Conservation (phyloP, 108 stramenopile genomes). For the Skeletonema costatum region DNA sequence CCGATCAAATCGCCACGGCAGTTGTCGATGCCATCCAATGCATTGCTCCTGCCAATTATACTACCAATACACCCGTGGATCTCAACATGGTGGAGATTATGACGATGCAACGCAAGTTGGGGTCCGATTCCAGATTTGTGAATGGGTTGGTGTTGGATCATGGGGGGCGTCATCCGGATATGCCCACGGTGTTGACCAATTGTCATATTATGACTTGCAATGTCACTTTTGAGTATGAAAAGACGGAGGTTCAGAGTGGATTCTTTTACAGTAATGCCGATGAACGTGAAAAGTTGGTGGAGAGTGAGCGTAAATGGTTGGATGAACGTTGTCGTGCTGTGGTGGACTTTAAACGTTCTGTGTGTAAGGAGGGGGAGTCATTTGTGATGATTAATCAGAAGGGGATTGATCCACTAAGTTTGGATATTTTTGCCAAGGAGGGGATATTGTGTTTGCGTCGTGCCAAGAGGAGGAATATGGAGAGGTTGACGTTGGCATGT, state of each 20-base stretch:
- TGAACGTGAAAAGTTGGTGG: conserved; percentile 97
- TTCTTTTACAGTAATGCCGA: conserved; percentile 97
- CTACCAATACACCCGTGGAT: conserved; percentile 74
- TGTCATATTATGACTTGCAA: conserved; percentile 98
- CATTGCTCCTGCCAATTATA: conserved; percentile 49
- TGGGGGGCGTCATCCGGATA: conserved; percentile 98
- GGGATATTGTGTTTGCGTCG: conserved; percentile 96
- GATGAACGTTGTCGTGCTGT: conserved; percentile 96
- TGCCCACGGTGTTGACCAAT: conserved; percentile 94
- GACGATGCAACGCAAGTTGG: conserved; percentile 90
- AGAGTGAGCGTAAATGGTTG: conserved; percentile 96
- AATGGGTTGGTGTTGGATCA: conserved; percentile 99
- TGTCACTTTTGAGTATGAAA: conserved; percentile 99
- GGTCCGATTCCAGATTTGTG: conserved; percentile 85
- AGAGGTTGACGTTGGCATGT: conserved; percentile 97
- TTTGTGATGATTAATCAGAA: conserved; percentile 99
- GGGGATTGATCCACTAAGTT: conserved; percentile 97
- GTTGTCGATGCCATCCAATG: conserved; percentile 94
- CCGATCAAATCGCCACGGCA: conserved; percentile 79
- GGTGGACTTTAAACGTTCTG: conserved; percentile 95
- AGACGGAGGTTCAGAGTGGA: conserved; percentile 96
- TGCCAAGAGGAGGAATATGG: conserved; percentile 99
- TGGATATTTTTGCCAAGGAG: conserved; percentile 99
- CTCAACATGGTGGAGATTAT: conserved; percentile 98
- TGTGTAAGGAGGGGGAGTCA: conserved; percentile 88